Conservation (phyloP, 352 stramenopile species). For the Globisporangium takayamanum region DNA sequence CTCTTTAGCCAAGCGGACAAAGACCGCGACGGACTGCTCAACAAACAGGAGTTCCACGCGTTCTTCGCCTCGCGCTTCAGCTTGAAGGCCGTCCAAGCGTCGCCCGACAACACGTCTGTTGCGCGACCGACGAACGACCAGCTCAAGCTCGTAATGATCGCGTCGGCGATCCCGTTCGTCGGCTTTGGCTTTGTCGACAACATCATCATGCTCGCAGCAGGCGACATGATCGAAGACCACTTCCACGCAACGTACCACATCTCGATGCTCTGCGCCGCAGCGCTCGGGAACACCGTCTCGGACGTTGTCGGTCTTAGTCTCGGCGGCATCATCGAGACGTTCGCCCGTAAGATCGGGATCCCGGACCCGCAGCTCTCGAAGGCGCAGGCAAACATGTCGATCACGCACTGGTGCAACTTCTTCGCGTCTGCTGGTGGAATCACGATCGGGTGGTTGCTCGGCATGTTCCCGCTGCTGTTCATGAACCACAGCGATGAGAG, state of each 20-base stretch:
- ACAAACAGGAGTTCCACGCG: constrained; percentile 54
- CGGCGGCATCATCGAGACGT: constrained; percentile 87
- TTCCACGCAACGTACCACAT: constrained; percentile 93
- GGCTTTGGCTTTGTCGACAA: constrained; percentile 86
- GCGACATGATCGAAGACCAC: constrained; percentile 93
- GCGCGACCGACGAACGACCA: constrained; percentile 48
- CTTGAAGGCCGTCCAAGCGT: constrained; percentile 37
- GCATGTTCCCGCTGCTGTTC: constrained; percentile 89
- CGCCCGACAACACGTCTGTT: constrained; percentile 25
- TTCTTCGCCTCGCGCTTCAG: constrained; percentile 65
- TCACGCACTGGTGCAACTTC: constrained; percentile 75
- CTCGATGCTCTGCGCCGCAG: constrained; percentile 93
- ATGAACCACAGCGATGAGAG: constrained; percentile 66
- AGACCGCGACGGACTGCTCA: constrained; percentile 59
- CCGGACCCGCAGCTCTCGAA: constrained; percentile 69
- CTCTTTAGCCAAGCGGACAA: constrained; percentile 67
- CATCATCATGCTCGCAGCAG: constrained; percentile 82
- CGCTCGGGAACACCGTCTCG: constrained; percentile 92
- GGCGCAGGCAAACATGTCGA: constrained; percentile 64
- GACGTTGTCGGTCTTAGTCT: constrained; percentile 92
- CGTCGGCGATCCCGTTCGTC: constrained; percentile 74
- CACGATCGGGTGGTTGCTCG: constrained; percentile 83
- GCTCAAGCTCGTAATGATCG: constrained; percentile 72
- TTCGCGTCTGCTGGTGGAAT: constrained; percentile 78
- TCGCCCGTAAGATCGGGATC: constrained; percentile 60